A percentile compares a stretch with the other conserved stretches of the same genome.
Evolutionary conservation across 805 yeast species (phyloP).

Genomic region (Candida wancherniae): DNA sequence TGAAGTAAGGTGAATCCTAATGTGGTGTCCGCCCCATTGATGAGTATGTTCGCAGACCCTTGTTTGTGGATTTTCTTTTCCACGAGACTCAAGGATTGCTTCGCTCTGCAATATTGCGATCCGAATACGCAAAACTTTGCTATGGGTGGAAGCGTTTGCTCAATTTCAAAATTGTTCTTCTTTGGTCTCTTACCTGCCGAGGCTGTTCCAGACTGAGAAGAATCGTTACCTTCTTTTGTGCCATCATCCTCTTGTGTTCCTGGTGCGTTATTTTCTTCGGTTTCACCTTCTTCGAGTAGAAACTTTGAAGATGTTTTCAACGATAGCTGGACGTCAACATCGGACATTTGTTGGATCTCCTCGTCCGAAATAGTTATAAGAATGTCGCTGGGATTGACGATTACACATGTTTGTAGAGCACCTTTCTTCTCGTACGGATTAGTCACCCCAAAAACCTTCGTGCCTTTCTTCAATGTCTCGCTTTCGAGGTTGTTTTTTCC

Average conservation of each 20-base stretch:
- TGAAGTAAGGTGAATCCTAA: slow-evolving; percentile 35
- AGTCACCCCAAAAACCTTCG: slow-evolving; percentile 58
- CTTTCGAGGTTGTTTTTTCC: slow-evolving; percentile 40
- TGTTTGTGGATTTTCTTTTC: slow-evolving; percentile 12
- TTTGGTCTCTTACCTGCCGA: slow-evolving; percentile 5
- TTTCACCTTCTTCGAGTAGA: slow-evolving; percentile 7
- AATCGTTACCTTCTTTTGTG: not conserved
- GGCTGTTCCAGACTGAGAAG: no score
- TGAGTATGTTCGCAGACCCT: slow-evolving; percentile 26
- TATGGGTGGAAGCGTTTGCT: slow-evolving; percentile 21
- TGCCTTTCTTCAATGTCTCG: slow-evolving; percentile 46
- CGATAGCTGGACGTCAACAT: slow-evolving; percentile 22
- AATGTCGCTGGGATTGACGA: slow-evolving; percentile 44
- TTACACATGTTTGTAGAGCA: slow-evolving; percentile 51
- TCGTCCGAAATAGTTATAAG: slow-evolving; percentile 26
- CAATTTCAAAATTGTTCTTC: slow-evolving; percentile 4
- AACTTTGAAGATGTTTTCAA: slow-evolving; percentile 9
- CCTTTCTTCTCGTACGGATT: slow-evolving; percentile 53
- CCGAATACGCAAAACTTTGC: slow-evolving; percentile 33
- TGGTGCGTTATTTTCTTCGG: not conserved
- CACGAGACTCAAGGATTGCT: slow-evolving; percentile 29
- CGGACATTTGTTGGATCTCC: slow-evolving; percentile 17
- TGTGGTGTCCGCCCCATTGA: slow-evolving; percentile 41
- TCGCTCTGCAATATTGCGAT: slow-evolving; percentile 33
- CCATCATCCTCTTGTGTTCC: not conserved